Base-by-base conservation (phyloP, 1,284 basidiomycete genomes). In the Athelia sp. region DNA sequence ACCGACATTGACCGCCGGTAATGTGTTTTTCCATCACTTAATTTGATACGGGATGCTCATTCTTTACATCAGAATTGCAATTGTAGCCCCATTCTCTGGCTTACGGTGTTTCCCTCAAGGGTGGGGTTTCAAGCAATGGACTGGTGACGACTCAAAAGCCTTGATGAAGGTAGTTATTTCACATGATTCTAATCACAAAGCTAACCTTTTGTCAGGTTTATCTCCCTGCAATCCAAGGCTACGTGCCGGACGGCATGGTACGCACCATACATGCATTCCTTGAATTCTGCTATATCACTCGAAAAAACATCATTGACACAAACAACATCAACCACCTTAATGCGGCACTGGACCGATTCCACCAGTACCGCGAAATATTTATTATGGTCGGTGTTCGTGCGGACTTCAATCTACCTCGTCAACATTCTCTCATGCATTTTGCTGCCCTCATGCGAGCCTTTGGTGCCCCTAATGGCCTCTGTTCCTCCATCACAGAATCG, bases 111-210 rank as follows among this genome's bases (percentile, higher is more conserved):
- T 64, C 47, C 54, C 57, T n/a, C 54, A 60, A 50, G 59, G 61
- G 15, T 43, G 56, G 2, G 47, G 48, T 13, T 58, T 56, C 47
- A 54, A 54, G 15, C 62, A 64, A 47, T 64, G 62, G 62, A 64
- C 56, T 0, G 62, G 62, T 2, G 55, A 63, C 45, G 58, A 64
- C 38, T 61, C 58, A 0, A 63, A 63, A 48, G 61, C 58, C 14
- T 48, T 63, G 17, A 59, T 59, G 57, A 59, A 59, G 53, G 53
- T 55, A n/a, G 17, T 31, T 15, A 10, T 10, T 24, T 52, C 48
- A 17, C 44, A 46, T 8, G 24, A 8, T 22, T 26, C 15, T 44
- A 21, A 29, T 15, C 22, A n/a, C n/a, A n/a, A n/a, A n/a, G n/a
- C n/a, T n/a, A n/a, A n/a, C n/a, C n/a, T n/a, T 19, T n/a, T n/a